Evolutionary conservation across 1,139 yeast genomes (phyloP).

Genomic region (Geotrichum citri-aurantii): DNA sequence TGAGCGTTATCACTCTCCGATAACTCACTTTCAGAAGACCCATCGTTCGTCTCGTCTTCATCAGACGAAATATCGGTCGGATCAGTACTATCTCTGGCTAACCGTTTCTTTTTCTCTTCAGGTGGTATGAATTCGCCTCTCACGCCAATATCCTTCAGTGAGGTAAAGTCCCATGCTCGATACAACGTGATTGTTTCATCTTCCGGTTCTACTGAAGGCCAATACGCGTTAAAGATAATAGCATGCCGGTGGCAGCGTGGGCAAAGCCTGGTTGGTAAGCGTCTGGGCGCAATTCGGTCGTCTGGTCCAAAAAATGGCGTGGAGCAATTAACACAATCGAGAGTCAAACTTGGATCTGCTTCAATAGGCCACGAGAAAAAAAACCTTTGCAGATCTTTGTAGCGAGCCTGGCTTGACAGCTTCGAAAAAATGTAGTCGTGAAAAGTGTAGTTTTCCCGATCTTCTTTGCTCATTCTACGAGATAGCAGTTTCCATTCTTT

Average conservation of each 20-base stretch:
- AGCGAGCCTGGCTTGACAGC: conserved; percentile 9
- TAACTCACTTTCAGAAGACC: not conserved
- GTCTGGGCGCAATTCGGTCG: conserved; percentile 17
- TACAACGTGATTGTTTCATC: conserved; percentile 22
- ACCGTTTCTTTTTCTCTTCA: conserved; percentile 5
- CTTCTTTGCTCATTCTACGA: conserved; percentile 6
- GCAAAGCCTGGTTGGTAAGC: conserved; percentile 23
- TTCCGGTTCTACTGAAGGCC: conserved; percentile 28
- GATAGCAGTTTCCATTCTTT: conserved; percentile 13
- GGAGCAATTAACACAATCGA: conserved; percentile 27
- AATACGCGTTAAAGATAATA: conserved; percentile 26
- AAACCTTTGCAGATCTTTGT: conserved; percentile 16
- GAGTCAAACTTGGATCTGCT: conserved; percentile 18
- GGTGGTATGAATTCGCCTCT: conserved; percentile 17
- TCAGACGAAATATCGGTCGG: not conserved
- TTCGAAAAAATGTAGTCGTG: conserved; percentile 15
- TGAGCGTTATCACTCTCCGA: not conserved
- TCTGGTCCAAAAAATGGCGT: conserved; percentile 25
- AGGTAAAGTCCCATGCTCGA: conserved; percentile 19
- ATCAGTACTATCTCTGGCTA: not conserved
- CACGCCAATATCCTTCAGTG: conserved; percentile 14
- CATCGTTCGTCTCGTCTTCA: not conserved
- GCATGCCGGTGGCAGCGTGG: conserved; percentile 35
- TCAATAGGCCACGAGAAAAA: conserved; percentile 24
- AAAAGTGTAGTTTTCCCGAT: conserved; percentile 10